Conservation (phyloP, 2,329 filamentous ascomycete genomes). For the Ciborinia camelliae region DNA sequence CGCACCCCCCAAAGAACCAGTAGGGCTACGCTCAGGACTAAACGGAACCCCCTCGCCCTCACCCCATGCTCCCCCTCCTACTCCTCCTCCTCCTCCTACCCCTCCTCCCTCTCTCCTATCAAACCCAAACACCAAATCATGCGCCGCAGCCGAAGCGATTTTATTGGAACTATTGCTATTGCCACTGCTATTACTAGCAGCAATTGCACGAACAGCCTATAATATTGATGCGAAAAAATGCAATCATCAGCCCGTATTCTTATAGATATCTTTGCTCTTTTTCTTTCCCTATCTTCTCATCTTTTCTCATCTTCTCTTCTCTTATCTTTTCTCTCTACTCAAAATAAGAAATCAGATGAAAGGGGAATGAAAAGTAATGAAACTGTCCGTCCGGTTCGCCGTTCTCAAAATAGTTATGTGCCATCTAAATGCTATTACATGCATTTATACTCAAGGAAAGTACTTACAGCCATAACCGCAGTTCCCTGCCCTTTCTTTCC, state of each 20-base stretch:
- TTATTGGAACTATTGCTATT: no score
- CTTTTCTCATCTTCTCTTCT: neutral
- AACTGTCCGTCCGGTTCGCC: no score
- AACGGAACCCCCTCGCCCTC: neutral
- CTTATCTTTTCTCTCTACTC: neutral
- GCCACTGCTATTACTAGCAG: slow-evolving; percentile 12
- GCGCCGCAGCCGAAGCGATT: neutral
- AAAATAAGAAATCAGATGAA: neutral
- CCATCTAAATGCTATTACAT: neutral
- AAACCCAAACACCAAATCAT: neutral
- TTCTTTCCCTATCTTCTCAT: neutral
- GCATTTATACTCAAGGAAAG: neutral
- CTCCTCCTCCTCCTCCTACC: no score
- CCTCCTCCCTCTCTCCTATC: neutral
- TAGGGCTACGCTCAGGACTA: neutral
- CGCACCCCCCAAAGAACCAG: neutral
- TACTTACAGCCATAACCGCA: slow-evolving; percentile 18
- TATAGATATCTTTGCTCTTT: no score
- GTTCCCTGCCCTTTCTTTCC: slow-evolving; percentile 5
- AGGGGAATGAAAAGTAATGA: neutral
- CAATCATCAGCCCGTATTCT: no score
- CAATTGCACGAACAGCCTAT: slow-evolving; percentile 12
- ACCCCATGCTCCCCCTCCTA: no score
- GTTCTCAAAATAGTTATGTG: neutral
- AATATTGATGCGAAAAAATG: no score